phyloP scores from a whole-genome alignment of 2,329 filamentous ascomycete genomes.

The Sodiomyces alkalinus region DNA sequence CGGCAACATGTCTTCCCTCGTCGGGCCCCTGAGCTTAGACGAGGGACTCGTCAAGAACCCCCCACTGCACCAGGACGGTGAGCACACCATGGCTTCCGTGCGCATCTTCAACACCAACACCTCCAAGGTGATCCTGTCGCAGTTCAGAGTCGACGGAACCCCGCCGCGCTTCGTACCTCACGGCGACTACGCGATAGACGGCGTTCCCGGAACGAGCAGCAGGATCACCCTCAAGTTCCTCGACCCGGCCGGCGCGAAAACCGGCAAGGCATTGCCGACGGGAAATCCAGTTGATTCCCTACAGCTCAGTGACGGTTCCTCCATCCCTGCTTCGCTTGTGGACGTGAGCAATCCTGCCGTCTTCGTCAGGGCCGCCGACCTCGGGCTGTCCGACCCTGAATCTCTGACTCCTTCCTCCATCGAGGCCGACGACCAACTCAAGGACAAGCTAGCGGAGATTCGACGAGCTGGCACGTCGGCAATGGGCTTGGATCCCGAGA shows the following conservation, averaged over 20 bases:
- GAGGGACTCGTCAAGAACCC: slow-evolving; percentile 21
- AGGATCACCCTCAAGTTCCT: slow-evolving; percentile 22
- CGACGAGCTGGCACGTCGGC: slow-evolving; percentile 18
- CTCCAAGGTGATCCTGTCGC: slow-evolving; percentile 25
- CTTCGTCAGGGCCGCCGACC: slow-evolving; percentile 18
- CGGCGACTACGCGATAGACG: slow-evolving; percentile 23
- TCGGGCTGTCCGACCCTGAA: slow-evolving; percentile 11
- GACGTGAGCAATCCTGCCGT: slow-evolving; percentile 27
- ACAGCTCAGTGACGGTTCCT: slow-evolving; percentile 11
- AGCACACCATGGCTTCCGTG: slow-evolving; percentile 8
- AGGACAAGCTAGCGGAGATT: slow-evolving; percentile 18
- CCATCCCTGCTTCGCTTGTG: slow-evolving; percentile 20
- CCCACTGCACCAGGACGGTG: background rate
- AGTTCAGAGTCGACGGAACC: slow-evolving; percentile 16
- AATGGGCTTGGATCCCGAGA: slow-evolving; percentile 23
- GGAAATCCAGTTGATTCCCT: slow-evolving; percentile 18
- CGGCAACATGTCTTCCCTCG: slow-evolving; percentile 45
- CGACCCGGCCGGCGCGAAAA: slow-evolving; percentile 23
- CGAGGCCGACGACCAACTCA: slow-evolving; percentile 16
- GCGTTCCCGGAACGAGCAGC: slow-evolving; percentile 20
- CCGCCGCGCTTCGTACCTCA: slow-evolving; percentile 12
- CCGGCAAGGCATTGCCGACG: slow-evolving; percentile 23
- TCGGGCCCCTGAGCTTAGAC: slow-evolving; percentile 45
- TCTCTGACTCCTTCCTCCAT: slow-evolving; percentile 13
- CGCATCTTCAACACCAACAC: slow-evolving; percentile 50